A percentile compares a stretch with the other conserved stretches of the same genome.
Evolutionary conservation across 495 filamentous ascomycete species (phyloP).

Genomic region (Neurospora tetraspora): DNA sequence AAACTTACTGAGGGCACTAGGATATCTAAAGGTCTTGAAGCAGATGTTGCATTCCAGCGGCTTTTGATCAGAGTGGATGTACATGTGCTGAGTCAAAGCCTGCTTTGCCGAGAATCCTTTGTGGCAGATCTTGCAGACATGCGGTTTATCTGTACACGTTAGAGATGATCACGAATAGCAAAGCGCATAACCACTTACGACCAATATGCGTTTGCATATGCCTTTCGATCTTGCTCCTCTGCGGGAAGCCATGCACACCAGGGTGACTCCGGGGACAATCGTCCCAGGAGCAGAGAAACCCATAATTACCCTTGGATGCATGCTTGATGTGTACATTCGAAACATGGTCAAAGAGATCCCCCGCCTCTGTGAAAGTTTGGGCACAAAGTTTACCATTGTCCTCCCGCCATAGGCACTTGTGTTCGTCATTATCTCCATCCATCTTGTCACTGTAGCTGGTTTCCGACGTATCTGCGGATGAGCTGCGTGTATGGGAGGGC

Average conservation of each 20-base stretch:
- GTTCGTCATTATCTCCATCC: constrained; percentile 8
- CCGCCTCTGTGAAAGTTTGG: constrained; percentile 13
- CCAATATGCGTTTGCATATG: constrained; percentile 55
- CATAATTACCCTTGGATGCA: constrained; percentile 22
- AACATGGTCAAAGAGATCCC: constrained; percentile 22
- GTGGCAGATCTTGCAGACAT: constrained; percentile 42
- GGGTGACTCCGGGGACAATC: constrained; percentile 30
- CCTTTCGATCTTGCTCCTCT: constrained; percentile 50
- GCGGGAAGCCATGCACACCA: constrained; percentile 38
- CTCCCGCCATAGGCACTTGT: constrained; percentile 24
- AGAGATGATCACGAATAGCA: background rate
- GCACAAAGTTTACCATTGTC: constrained; percentile 16
- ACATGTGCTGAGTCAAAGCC: constrained; percentile 50
- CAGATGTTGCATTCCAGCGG: constrained; percentile 46
- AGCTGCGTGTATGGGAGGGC: constrained; percentile 6
- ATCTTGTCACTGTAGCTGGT: constrained; percentile 1
- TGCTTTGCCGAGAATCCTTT: constrained; percentile 50
- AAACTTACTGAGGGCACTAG: constrained; percentile 43
- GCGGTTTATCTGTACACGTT: constrained; percentile 41
- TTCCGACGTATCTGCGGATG: constrained; percentile 9
- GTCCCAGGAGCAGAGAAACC: constrained; percentile 26
- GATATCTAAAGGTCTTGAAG: constrained; percentile 44
- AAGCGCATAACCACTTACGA: constrained; percentile 35
- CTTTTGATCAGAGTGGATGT: constrained; percentile 52
- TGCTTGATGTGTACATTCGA: constrained; percentile 20